Evolutionary conservation across 345 rosid genomes (phyloP).

Genomic region (Bruguiera parviflora): DNA sequence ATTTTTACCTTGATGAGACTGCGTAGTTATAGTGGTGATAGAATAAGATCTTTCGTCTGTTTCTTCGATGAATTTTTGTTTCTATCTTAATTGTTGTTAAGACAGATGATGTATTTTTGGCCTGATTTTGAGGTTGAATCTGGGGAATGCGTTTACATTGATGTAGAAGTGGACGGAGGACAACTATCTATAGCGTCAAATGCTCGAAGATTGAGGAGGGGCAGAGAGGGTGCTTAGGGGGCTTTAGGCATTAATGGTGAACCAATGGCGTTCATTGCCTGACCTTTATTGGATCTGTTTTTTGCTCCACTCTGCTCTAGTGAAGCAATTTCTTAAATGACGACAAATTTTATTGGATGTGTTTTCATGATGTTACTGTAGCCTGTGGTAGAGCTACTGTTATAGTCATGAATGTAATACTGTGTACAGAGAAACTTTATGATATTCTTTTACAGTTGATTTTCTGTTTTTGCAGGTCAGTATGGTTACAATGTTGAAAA

Average conservation of each 20-base stretch:
- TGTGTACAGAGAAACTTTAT: too few species aligned
- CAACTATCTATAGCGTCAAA: too few species aligned
- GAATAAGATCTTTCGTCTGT: neutral
- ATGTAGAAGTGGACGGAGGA: neutral
- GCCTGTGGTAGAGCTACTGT: too few species aligned
- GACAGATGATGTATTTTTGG: neutral
- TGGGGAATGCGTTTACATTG: too few species aligned
- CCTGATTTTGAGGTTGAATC: neutral
- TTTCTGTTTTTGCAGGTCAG: slow-evolving; percentile 57
- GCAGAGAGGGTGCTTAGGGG: too few species aligned
- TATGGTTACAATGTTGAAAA: slow-evolving; percentile 67
- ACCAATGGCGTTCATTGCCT: neutral
- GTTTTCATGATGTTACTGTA: too few species aligned
- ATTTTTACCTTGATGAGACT: neutral
- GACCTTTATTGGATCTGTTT: neutral
- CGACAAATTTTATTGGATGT: too few species aligned
- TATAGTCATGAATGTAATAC: too few species aligned
- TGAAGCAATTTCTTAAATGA: too few species aligned
- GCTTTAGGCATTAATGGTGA: neutral
- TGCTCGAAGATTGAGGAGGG: too few species aligned
- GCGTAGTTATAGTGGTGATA: too few species aligned
- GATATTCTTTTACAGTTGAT: slow-evolving; percentile 10
- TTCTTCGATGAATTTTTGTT: neutral
- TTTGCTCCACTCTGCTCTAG: neutral
- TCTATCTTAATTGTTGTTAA: neutral